Evolutionary conservation across 2,329 filamentous ascomycete genomes (phyloP), one percentile per base, ranked within the genome.

Genomic region (Plectosphaerella plurivora): DNA sequence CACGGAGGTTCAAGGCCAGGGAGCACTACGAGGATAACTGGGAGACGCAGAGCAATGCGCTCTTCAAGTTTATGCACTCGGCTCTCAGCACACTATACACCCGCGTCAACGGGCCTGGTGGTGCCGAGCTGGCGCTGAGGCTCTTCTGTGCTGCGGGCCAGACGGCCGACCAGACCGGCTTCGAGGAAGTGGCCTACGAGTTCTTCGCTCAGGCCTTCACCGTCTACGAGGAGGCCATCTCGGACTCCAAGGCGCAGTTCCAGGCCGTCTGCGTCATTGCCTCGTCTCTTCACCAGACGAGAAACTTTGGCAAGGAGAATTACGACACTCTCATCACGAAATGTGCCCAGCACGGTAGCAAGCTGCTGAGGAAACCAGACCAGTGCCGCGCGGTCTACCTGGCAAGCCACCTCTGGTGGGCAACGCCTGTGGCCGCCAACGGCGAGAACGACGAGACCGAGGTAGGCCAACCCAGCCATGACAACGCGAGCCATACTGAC

Each of bases 271-370:
- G 92, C 61, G 87, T 97, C 39, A 91, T 99, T 63, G 91, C 93
- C 3, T 90, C 88, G 52, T 91, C 89, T 5, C 76, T 99, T 52
- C 92, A 97, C 65, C 87, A 91, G 58, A 93, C 91, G 12, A 81
- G 93, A 53, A 87, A 93, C 63, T 99, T 99, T 68, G 87, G 89
- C 56, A 92, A 93, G 68, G 94, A 99, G 72, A 99, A 97, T 66
- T 99, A 97, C 70, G 95, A 99, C 68, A 99, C 94, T 0, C 78
- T 99, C 35, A 99, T 99, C 65, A 99, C 94, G 10, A 99, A 99
- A 72, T 95, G 91, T 60, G 93, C 95, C 3, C 81, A 97, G 60
- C 95, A 99, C 66, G 93, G 94, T 16, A 97, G 92, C 73, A 99
- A 97, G 69, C 76, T 99, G 59, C 79, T 99, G 61, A 93, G 96